Percentiles rank a stretch among this genome's conserved stretches.
These are phyloP conservation scores for Vanrija humicola DNA, from an alignment of 1,284 basidiomycete genomes.

Conservation along the genomic window DNA sequence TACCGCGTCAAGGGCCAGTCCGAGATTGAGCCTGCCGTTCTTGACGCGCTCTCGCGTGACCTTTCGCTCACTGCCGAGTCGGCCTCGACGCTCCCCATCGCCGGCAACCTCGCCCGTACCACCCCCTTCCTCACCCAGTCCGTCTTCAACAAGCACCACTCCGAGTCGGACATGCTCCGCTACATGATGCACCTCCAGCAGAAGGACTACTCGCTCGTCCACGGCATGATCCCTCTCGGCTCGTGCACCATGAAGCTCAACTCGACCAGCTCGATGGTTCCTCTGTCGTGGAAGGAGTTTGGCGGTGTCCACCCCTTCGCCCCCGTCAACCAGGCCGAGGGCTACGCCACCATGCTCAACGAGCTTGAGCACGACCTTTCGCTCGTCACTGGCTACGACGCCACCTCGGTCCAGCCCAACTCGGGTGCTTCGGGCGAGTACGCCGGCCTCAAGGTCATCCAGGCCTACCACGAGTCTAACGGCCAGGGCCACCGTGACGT, in stretches of 20 bases:
- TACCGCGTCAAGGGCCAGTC: constrained; percentile 51
- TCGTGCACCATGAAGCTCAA: constrained; percentile 98
- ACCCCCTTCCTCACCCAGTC: constrained; percentile 77
- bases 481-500: constrained; percentile 83
- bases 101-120: constrained; percentile 59
- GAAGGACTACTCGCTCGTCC: constrained; percentile 91
- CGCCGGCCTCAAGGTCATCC: constrained; percentile 86
- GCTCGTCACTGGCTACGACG: constrained; percentile 90
- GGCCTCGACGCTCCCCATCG: constrained; percentile 50
- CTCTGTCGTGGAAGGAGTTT: constrained; percentile 91
- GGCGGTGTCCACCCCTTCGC: constrained; percentile 87
- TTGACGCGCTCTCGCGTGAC: constrained; percentile 44
- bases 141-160: constrained; percentile 92
- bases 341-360: constrained; percentile 79
- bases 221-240: constrained; percentile 96
- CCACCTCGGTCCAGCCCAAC: constrained; percentile 94
- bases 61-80: constrained; percentile 31
- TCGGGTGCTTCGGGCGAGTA: constrained; percentile 96
- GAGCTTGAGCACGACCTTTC: constrained; percentile 89
- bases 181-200: constrained; percentile 91
- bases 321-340: constrained; percentile 82
- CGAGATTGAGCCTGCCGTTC: constrained; percentile 42
- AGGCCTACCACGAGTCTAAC: constrained; percentile 86
- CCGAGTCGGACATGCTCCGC: constrained; percentile 95
- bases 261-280: constrained; percentile 94